Conservation (phyloP, 2,329 filamentous ascomycete species). For the Domatiomyces catenatus region DNA sequence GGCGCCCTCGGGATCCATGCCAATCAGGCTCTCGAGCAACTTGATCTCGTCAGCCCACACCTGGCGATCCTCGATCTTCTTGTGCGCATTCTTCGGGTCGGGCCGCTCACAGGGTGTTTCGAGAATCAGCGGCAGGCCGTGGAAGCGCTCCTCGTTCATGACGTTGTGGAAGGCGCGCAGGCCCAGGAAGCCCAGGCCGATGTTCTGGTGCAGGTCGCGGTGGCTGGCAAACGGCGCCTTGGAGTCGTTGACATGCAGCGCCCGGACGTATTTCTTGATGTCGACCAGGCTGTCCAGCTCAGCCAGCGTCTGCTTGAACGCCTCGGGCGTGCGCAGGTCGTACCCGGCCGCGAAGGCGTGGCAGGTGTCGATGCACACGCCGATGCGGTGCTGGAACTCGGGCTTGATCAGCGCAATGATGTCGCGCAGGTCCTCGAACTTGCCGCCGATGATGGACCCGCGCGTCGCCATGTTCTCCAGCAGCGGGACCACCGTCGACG, state of each 20-base stretch:
- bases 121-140: slow-evolving; percentile 73
- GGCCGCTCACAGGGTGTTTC: slow-evolving; percentile 83
- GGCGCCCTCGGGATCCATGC: slow-evolving; percentile 59
- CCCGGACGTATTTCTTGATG: slow-evolving; percentile 57
- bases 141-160: slow-evolving; percentile 65
- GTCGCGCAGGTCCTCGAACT: slow-evolving; percentile 71
- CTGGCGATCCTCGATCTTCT: slow-evolving; percentile 50
- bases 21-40: slow-evolving; percentile 66
- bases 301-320: slow-evolving; percentile 57
- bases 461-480: slow-evolving; percentile 91
- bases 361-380: slow-evolving; percentile 93
- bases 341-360: slow-evolving; percentile 92
- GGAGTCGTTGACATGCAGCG: slow-evolving; percentile 87
- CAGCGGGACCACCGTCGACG: slow-evolving; percentile 60
- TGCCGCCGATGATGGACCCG: slow-evolving; percentile 73
- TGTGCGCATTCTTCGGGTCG: slow-evolving; percentile 24
- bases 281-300: slow-evolving; percentile 69
- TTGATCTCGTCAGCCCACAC: slow-evolving; percentile 94
- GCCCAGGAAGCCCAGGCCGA: slow-evolving; percentile 86
- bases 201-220: slow-evolving; percentile 86
- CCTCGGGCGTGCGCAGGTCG: slow-evolving; percentile 61
- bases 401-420: slow-evolving; percentile 57
- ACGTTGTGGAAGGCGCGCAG: slow-evolving; percentile 80
- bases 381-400: slow-evolving; percentile 70
- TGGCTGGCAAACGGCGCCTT: slow-evolving; percentile 74